These are phyloP conservation scores for Cylindrotheca closterium DNA, from an alignment of 108 stramenopile species.

Conservation along the genomic window DNA sequence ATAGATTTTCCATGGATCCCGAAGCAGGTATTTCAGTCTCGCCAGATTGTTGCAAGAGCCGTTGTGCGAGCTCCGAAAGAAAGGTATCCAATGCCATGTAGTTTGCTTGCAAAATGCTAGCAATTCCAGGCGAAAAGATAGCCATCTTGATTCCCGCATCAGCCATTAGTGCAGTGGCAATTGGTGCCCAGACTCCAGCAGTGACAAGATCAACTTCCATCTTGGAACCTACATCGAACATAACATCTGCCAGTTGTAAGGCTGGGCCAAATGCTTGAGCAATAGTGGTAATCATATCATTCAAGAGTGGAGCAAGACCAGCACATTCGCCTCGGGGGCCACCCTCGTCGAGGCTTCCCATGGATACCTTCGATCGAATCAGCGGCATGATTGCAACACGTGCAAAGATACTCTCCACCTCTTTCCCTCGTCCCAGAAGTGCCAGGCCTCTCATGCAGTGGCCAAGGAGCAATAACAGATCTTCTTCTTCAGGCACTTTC, in stretches of 20 bases:
- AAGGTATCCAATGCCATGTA: conserved; percentile 80
- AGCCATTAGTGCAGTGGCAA: conserved; percentile 85
- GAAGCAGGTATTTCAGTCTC: conserved; percentile 3
- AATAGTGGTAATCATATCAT: conserved; percentile 65
- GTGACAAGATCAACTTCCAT: conserved; percentile 83
- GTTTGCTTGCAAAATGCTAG: conserved; percentile 81
- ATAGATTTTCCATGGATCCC: conserved; percentile 35
- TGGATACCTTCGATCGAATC: conserved; percentile 79
- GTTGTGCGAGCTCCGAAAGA: conserved; percentile 58
- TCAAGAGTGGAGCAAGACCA: conserved; percentile 66
- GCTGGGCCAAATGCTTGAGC: conserved; percentile 59
- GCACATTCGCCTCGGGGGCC: conserved; percentile 89
- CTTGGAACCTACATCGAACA: conserved; percentile 48
- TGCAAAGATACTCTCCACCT: conserved; percentile 85
- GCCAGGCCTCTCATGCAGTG: conserved; percentile 77
- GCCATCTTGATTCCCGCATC: conserved; percentile 87
- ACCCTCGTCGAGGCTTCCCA: conserved; percentile 86
- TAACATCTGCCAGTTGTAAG: conserved; percentile 62
- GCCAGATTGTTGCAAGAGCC: conserved; percentile 35
- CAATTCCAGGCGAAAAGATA: conserved; percentile 91
- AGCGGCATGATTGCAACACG: conserved; percentile 85
- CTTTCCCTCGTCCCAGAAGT: conserved; percentile 64
- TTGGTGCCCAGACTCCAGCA: conserved; percentile 86
- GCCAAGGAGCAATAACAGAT: conserved; percentile 66
- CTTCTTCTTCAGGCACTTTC: conserved; percentile 17